Conservation (phyloP, 108 stramenopile species). For the Cyclotella cryptica region DNA sequence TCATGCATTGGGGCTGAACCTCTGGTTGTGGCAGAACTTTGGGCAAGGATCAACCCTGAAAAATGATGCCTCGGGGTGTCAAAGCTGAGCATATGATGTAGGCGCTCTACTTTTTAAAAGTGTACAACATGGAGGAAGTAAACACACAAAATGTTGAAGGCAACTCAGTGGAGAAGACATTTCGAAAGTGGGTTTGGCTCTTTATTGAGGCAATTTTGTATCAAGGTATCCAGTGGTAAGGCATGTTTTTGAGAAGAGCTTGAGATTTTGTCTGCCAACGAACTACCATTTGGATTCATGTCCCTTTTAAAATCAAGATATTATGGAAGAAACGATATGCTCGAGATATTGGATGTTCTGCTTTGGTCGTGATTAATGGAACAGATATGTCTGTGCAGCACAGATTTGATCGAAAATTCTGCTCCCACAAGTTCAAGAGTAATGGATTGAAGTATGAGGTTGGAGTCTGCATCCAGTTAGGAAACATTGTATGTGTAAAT, state of each 20-base stretch:
- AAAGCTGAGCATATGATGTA: too few relatives aligned
- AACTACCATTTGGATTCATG: neutral
- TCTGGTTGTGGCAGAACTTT: too few relatives aligned
- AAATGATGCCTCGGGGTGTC: too few relatives aligned
- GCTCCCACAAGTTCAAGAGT: conserved; percentile 29
- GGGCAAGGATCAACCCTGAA: too few relatives aligned
- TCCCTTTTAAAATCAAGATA: conserved; percentile 16
- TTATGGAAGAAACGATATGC: conserved; percentile 14
- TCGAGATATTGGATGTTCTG: neutral
- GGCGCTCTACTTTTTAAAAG: too few relatives aligned
- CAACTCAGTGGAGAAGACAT: conserved; percentile 26
- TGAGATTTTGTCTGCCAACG: neutral
- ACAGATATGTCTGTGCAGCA: conserved; percentile 37
- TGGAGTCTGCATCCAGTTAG: conserved; percentile 28
- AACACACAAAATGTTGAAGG: too few relatives aligned
- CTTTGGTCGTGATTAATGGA: conserved; percentile 22
- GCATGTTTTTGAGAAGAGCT: conserved; percentile 9
- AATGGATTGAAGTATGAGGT: conserved; percentile 36
- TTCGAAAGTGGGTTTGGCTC: conserved; percentile 30
- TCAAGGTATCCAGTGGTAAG: conserved; percentile 30
- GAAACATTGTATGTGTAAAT: conserved; percentile 38
- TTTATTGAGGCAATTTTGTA: conserved; percentile 34
- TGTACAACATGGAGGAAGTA: too few relatives aligned
- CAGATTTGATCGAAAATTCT: conserved; percentile 16
- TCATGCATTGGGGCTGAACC: too few relatives aligned